These are phyloP conservation scores for Debaryomyces psychrophilus DNA, from an alignment of 1,139 yeast genomes.

Conservation along the genomic window DNA sequence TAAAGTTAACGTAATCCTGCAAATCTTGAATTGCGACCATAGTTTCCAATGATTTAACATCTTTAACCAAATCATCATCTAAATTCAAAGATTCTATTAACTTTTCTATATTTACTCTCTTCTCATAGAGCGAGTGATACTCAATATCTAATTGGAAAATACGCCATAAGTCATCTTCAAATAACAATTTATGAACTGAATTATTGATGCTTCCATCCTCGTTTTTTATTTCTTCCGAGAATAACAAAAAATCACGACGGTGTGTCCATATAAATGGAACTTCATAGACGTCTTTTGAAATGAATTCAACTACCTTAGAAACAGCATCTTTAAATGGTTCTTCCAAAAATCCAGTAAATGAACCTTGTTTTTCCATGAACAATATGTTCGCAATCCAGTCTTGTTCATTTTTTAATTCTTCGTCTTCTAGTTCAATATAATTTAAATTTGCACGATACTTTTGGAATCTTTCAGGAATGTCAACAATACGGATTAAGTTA, in stretches of 20 bases:
- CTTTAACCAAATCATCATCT: conserved; percentile 62
- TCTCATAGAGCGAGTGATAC: conserved; percentile 82
- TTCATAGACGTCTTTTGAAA: conserved; percentile 78
- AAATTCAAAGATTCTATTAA: conserved; percentile 58
- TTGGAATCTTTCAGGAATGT: conserved; percentile 92
- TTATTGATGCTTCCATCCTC: conserved; percentile 48
- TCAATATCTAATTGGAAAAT: conserved; percentile 85
- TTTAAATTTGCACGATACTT: conserved; percentile 65
- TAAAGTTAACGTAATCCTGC: conserved; percentile 80
- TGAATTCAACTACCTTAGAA: conserved; percentile 74
- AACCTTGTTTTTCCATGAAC: conserved; percentile 52
- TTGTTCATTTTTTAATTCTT: conserved; percentile 72
- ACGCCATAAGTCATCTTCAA: conserved; percentile 92
- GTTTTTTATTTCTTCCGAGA: conserved; percentile 55
- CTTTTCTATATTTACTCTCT: conserved; percentile 64
- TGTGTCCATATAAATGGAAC: conserved; percentile 98
- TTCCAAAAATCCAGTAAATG: conserved; percentile 43
- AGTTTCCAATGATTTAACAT: conserved; percentile 58
- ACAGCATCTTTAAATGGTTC: conserved; percentile 73
- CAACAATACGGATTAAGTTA: conserved; percentile 81
- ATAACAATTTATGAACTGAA: conserved; percentile 56
- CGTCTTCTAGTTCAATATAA: conserved; percentile 66
- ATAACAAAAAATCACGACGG: conserved; percentile 82
- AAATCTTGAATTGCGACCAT: conserved; percentile 87
- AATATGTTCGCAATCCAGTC: conserved; percentile 73